Conservation (phyloP, 129 eudicot species). For the Escallonia rubra region DNA sequence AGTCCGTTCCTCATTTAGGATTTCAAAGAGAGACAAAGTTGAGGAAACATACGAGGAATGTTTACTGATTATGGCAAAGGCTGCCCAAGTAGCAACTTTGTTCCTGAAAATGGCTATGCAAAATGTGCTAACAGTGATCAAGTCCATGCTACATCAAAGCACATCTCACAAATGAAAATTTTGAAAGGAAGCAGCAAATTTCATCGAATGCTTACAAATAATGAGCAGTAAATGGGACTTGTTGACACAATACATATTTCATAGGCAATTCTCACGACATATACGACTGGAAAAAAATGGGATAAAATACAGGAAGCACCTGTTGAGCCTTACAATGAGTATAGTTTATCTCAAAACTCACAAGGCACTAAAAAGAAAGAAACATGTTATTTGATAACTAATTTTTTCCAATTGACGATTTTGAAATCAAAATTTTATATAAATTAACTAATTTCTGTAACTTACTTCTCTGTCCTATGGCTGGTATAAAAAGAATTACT, state of each 20-base stretch:
- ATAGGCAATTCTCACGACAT: not conserved
- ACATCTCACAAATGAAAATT: too few relatives aligned
- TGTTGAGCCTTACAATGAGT: conserved; percentile 18
- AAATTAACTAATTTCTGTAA: conserved; percentile 9
- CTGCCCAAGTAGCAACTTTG: too few relatives aligned
- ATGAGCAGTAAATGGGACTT: not conserved
- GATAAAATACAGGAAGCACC: conserved; percentile 2
- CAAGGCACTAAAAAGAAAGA: not conserved
- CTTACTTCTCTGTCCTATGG: conserved; percentile 9
- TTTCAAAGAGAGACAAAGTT: too few relatives aligned
- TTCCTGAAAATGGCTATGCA: too few relatives aligned
- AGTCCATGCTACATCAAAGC: too few relatives aligned
- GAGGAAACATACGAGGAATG: too few relatives aligned
- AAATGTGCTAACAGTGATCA: too few relatives aligned
- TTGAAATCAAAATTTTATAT: conserved; percentile 6
- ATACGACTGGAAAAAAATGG: not conserved
- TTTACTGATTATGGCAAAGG: too few relatives aligned
- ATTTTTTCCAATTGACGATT: not conserved
- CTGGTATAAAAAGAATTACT: not conserved
- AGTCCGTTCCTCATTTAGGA: too few relatives aligned
- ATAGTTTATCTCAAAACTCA: conserved; percentile 7
- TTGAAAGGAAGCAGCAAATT: too few relatives aligned
- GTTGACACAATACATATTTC: conserved; percentile 2
- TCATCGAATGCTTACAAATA: not conserved
- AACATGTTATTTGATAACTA: conserved; percentile 11